Evolutionary conservation across 1,284 basidiomycete species (phyloP).

Genomic region (Ustilago cynodontis): DNA sequence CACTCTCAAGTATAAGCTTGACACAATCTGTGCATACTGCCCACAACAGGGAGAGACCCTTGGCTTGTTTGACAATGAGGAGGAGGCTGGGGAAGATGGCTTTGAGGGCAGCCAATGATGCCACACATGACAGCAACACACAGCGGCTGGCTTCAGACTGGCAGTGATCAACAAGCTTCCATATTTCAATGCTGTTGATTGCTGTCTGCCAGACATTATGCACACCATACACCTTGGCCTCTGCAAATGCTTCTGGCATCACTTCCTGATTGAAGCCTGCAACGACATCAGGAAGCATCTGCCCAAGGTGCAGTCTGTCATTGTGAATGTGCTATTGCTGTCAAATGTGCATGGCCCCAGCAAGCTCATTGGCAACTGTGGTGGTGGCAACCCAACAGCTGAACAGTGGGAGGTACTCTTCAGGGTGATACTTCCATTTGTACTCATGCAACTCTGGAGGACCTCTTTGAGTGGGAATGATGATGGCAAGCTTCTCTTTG

Average conservation of each 20-base stretch:
- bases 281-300: not conserved
- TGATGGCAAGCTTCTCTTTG: too few relatives aligned
- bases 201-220: conserved; percentile 10
- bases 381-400: conserved; percentile 8
- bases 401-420: conserved; percentile 1
- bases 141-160: too few relatives aligned
- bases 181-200: conserved; percentile 2
- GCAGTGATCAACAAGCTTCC: conserved; percentile 4
- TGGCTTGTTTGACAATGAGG: too few relatives aligned
- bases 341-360: not conserved
- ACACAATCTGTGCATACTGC: too few relatives aligned
- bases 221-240: conserved; percentile 17
- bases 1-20: too few relatives aligned
- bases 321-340: not conserved
- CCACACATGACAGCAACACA: too few relatives aligned
- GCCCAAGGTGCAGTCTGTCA: not conserved
- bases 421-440: not conserved
- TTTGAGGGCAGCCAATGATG: too few relatives aligned
- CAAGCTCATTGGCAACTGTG: not conserved
- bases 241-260: conserved; percentile 19
- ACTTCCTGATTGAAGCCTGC: conserved; percentile 7
- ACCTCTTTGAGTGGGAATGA: not conserved
- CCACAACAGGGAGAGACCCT: too few relatives aligned
- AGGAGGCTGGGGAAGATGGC: too few relatives aligned
- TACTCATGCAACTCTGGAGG: conserved; percentile 13